Percentiles rank a stretch among this genome's conserved stretches.
Evolutionary conservation across 176 grass and related monocot genomes (phyloP).

Genomic region (Coix lacrymajobi): DNA sequence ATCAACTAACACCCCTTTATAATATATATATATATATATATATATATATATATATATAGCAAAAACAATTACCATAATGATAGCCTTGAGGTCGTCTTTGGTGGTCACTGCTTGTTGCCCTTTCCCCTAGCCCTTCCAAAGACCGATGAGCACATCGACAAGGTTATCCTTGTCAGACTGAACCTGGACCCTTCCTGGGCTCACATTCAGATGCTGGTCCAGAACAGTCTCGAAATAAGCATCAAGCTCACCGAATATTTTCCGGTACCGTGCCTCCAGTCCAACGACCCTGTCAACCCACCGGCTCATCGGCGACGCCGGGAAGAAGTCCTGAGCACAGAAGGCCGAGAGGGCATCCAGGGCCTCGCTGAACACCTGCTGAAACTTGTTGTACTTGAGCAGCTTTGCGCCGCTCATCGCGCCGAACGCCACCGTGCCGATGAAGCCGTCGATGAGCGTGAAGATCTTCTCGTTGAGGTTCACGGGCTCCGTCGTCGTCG

Average conservation of each 20-base stretch:
- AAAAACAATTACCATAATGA: not conserved
- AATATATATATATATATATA: not conserved
- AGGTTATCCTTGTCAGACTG: slow-evolving; percentile 11
- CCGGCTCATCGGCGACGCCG: not conserved
- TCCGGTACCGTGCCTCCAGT: not conserved
- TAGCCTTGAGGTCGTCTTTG: slow-evolving; percentile 14
- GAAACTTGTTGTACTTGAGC: slow-evolving; percentile 8
- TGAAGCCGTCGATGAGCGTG: slow-evolving; percentile 7
- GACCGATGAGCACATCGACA: slow-evolving; percentile 12
- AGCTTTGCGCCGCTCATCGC: not conserved
- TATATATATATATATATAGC: not conserved
- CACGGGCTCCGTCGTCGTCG: not conserved
- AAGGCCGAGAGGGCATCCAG: slow-evolving; percentile 10
- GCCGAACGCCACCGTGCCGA: slow-evolving; percentile 19
- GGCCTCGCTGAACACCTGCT: slow-evolving; percentile 10
- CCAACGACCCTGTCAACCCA: not conserved
- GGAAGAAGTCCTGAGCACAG: slow-evolving; percentile 23
- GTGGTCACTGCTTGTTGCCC: not conserved
- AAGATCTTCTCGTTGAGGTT: slow-evolving; percentile 10
- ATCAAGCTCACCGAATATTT: not conserved
- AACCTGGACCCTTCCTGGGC: not conserved
- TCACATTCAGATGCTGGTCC: not conserved
- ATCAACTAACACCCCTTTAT: not conserved
- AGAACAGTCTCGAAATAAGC: slow-evolving; percentile 15
- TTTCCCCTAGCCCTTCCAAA: not conserved